A percentile compares a stretch with the other conserved stretches of the same genome.
phyloP scores from a whole-genome alignment of 2,329 filamentous ascomycete genomes.

The Lizonia empirigonia region DNA sequence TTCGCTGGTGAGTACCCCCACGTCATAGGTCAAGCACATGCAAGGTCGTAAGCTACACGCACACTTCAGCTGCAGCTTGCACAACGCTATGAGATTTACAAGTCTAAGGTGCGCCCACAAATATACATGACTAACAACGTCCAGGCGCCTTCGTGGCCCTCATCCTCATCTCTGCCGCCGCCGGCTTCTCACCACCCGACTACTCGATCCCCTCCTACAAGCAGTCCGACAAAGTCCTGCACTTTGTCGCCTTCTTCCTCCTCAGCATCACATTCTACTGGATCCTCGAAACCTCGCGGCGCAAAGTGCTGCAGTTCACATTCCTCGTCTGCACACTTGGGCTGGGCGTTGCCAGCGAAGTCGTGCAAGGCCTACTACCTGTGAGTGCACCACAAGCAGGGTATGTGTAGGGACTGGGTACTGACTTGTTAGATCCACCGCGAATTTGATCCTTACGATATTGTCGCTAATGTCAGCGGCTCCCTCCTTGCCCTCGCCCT shows the following conservation, averaged over 20 bases:
- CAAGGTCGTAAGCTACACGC: constrained; percentile 12
- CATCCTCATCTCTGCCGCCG: constrained; percentile 68
- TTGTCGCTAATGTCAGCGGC: constrained; percentile 84
- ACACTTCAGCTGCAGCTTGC: not conserved
- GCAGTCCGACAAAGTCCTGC: constrained; percentile 80
- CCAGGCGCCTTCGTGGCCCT: constrained; percentile 62
- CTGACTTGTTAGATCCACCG: constrained; percentile 58
- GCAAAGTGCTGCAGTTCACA: constrained; percentile 83
- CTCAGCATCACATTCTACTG: constrained; percentile 92
- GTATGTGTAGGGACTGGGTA: not conserved
- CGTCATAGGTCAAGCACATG: constrained; percentile 21
- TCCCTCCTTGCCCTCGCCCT: constrained; percentile 73
- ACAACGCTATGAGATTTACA: not conserved
- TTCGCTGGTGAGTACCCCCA: constrained; percentile 74
- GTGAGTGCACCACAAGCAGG: constrained; percentile 35
- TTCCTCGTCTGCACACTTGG: constrained; percentile 76
- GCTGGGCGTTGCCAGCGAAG: constrained; percentile 75
- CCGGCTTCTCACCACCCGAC: constrained; percentile 67
- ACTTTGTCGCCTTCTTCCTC: constrained; percentile 86
- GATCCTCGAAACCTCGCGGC: constrained; percentile 88
- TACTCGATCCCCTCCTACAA: constrained; percentile 67
- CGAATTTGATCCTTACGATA: constrained; percentile 78
- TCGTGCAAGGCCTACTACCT: constrained; percentile 74
- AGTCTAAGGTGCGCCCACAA: too few species aligned
- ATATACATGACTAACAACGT: not conserved